phyloP scores from a whole-genome alignment of 192 early-diverging fungal genomes.

The Entomortierella lignicola region DNA sequence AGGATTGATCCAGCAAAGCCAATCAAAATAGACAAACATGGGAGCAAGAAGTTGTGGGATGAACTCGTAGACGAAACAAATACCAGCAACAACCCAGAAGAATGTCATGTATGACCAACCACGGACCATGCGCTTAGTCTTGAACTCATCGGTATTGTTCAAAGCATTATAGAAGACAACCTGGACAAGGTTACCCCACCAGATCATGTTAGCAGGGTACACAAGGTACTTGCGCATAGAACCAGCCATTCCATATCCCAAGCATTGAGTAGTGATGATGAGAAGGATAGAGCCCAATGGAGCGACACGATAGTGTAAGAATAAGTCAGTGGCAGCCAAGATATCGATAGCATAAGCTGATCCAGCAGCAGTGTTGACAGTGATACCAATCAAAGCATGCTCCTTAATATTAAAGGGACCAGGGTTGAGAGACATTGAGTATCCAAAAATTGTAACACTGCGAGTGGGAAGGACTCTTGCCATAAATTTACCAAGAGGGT shows the following conservation, averaged over 20 bases:
- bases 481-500: constrained; percentile 38
- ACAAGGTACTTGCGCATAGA: constrained; percentile 81
- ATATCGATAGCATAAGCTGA: constrained; percentile 65
- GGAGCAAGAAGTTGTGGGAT: constrained; percentile 47
- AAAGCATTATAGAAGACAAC: constrained; percentile 61
- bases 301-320: constrained; percentile 22
- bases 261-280: constrained; percentile 71
- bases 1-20: constrained; percentile 46
- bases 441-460: not conserved
- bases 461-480: constrained; percentile 12
- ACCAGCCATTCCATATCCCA: constrained; percentile 79
- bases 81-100: constrained; percentile 52
- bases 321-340: constrained; percentile 18
- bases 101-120: constrained; percentile 50
- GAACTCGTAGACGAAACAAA: constrained; percentile 62
- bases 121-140: constrained; percentile 9
- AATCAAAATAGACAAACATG: constrained; percentile 28
- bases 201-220: constrained; percentile 85
- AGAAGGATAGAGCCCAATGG: constrained; percentile 39
- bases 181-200: constrained; percentile 79
- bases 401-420: constrained; percentile 76
- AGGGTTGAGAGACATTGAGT: constrained; percentile 26
- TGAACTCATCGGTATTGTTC: constrained; percentile 46
- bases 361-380: constrained; percentile 58
- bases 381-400: constrained; percentile 68